These are phyloP conservation scores for Beauveria australis DNA, from an alignment of 2,329 filamentous ascomycete genomes.

Conservation along the genomic window DNA sequence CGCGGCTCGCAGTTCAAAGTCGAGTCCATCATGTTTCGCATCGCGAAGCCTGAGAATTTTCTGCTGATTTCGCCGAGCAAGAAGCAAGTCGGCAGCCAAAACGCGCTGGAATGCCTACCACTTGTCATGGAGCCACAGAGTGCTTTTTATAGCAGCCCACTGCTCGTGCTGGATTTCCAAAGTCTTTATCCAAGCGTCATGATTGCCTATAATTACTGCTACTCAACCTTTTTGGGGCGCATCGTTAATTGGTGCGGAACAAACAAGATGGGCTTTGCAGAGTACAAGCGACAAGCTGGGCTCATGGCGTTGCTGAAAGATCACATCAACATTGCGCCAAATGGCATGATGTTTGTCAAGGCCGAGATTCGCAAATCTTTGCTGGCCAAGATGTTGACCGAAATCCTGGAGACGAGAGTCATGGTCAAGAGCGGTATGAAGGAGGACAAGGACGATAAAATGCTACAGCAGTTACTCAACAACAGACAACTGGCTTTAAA, in stretches of 20 bases:
- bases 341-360: constrained; percentile 93
- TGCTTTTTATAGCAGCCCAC: constrained; percentile 81
- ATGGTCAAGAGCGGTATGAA: constrained; percentile 99
- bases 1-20: constrained; percentile 97
- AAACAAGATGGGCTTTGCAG: constrained; percentile 90
- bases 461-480: constrained; percentile 78
- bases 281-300: constrained; percentile 70
- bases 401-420: constrained; percentile 89
- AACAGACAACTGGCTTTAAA: constrained; percentile 92
- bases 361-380: constrained; percentile 80
- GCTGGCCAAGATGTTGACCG: constrained; percentile 90
- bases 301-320: constrained; percentile 73
- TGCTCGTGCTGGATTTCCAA: constrained; percentile 92
- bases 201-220: constrained; percentile 99
- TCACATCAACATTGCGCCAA: constrained; percentile 85
- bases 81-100: constrained; percentile 88
- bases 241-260: constrained; percentile 80
- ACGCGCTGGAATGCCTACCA: constrained; percentile 87
- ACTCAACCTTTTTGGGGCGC: constrained; percentile 88
- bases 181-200: constrained; percentile 95
- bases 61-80: constrained; percentile 81
- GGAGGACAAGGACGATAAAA: constrained; percentile 77
- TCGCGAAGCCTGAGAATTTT: constrained; percentile 94
- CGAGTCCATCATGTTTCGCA: constrained; percentile 96
- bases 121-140: constrained; percentile 97